Evolutionary conservation across 2,329 filamentous ascomycete species (phyloP).

Genomic region (Cladobotryum mycophilum): DNA sequence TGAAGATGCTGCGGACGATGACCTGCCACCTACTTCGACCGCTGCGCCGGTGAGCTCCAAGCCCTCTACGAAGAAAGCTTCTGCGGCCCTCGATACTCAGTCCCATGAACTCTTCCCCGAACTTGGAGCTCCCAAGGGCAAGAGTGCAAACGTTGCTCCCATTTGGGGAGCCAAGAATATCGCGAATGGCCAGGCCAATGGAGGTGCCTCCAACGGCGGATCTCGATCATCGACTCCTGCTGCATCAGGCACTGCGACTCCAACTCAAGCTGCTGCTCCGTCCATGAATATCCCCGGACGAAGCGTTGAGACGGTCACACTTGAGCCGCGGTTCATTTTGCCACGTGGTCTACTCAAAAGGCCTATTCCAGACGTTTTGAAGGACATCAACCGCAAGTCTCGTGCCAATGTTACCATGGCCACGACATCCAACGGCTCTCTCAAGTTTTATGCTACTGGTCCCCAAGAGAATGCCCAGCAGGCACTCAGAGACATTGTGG

Average conservation of each 20-base stretch:
- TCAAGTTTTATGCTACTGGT: constrained; percentile 80
- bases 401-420: constrained; percentile 79
- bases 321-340: constrained; percentile 70
- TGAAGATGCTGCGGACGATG: constrained; percentile 77
- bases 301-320: constrained; percentile 67
- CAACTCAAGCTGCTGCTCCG: constrained; percentile 27
- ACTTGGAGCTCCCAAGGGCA: constrained; percentile 64
- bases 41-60: constrained; percentile 51
- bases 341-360: constrained; percentile 75
- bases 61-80: constrained; percentile 58
- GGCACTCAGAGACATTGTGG: constrained; percentile 82
- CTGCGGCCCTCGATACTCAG: constrained; percentile 63
- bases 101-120: constrained; percentile 94
- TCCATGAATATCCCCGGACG: constrained; percentile 75
- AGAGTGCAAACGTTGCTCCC: constrained; percentile 59
- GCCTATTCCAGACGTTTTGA: constrained; percentile 75
- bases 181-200: constrained; percentile 46
- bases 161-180: constrained; percentile 72
- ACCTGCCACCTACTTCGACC: constrained; percentile 54
- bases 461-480: constrained; percentile 78
- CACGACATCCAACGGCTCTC: constrained; percentile 61
- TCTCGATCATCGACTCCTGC: constrained; percentile 58
- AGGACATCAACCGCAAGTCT: constrained; percentile 87
- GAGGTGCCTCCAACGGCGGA: constrained; percentile 47
- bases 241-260: constrained; percentile 49